A percentile compares a stretch with the other conserved stretches of the same genome.
phyloP scores from a whole-genome alignment of 768 basidiomycete species.

The Auricularia heimuer region DNA sequence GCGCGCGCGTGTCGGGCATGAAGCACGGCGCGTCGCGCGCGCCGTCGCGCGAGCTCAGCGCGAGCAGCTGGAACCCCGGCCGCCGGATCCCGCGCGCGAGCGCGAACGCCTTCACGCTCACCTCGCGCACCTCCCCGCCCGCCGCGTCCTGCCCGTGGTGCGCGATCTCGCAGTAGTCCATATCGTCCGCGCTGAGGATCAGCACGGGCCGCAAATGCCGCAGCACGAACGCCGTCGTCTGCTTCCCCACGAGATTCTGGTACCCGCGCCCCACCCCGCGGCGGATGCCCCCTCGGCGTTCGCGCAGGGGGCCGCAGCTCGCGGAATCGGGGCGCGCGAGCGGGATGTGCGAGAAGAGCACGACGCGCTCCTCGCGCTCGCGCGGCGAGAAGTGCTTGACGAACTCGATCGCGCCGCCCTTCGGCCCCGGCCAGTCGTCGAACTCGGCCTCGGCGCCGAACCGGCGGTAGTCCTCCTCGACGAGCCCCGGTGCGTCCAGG shows the following conservation, averaged over 20 bases:
- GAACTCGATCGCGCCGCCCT: slow-evolving; percentile 26
- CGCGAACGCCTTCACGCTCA: slow-evolving; percentile 83
- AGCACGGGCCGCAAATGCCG: slow-evolving; percentile 51
- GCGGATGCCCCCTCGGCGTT: slow-evolving; percentile 55
- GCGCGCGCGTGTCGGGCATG: slow-evolving; percentile 74
- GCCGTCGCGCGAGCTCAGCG: slow-evolving; percentile 43
- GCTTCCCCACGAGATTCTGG: slow-evolving; percentile 64
- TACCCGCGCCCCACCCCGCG: slow-evolving; percentile 73
- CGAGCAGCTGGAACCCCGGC: slow-evolving; percentile 87
- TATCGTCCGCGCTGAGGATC: slow-evolving; percentile 87
- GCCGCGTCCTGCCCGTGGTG: slow-evolving; percentile 19
- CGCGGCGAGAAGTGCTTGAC: slow-evolving; percentile 17
- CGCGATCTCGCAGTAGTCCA: slow-evolving; percentile 84
- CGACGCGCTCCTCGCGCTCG: slow-evolving; percentile 14
- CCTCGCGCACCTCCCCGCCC: slow-evolving; percentile 42
- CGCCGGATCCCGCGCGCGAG: slow-evolving; percentile 78
- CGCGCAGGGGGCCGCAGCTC: slow-evolving; percentile 68
- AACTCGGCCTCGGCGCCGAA: slow-evolving; percentile 39
- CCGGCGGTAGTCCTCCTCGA: slow-evolving; percentile 62
- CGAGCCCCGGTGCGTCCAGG: slow-evolving; percentile 61
- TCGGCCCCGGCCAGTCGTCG: slow-evolving; percentile 30
- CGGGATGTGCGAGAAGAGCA: slow-evolving; percentile 81
- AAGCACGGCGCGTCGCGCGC: slow-evolving; percentile 54
- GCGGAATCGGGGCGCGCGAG: slow-evolving; percentile 60
- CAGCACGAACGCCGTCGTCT: slow-evolving; percentile 58